Conservation (phyloP, 345 rosid species). For the Ricinus communis region DNA sequence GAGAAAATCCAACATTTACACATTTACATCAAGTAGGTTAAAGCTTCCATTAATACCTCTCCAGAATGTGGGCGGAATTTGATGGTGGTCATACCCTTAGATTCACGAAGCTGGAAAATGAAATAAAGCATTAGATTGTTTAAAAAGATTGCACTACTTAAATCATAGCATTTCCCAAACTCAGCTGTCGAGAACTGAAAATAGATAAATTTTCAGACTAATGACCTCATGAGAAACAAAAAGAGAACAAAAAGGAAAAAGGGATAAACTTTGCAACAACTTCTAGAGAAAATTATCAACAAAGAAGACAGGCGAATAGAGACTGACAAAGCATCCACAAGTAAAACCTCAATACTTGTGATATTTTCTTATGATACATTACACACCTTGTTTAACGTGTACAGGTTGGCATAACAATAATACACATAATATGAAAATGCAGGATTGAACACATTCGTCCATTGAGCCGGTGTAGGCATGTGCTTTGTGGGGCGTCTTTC, state of each 20-base stretch:
- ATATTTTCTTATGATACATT: not conserved
- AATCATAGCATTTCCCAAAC: not conserved
- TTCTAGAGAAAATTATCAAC: not conserved
- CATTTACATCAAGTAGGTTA: not conserved
- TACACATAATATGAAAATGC: constrained; percentile 92
- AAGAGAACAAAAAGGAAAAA: not conserved
- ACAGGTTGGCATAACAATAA: constrained; percentile 94
- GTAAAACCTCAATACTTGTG: not conserved
- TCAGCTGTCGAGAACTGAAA: not conserved
- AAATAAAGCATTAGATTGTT: not conserved
- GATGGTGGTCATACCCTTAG: constrained; percentile 97
- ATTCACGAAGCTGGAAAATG: constrained; percentile 80
- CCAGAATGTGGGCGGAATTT: constrained; percentile 95
- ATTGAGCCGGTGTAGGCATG: constrained; percentile 99
- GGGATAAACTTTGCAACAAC: not conserved
- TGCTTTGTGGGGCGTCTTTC: constrained; percentile 99
- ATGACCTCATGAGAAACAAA: not conserved
- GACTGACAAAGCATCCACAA: constrained; percentile 6
- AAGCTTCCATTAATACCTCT: constrained; percentile 55
- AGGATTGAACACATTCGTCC: constrained; percentile 97
- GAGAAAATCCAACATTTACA: not conserved
- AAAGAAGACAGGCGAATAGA: not conserved
- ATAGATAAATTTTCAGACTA: not conserved
- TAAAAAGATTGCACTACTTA: not conserved
- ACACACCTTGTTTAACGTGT: constrained; percentile 86